phyloP scores from a whole-genome alignment of 2,329 filamentous ascomycete species.

The Microthyrium microscopicum region DNA sequence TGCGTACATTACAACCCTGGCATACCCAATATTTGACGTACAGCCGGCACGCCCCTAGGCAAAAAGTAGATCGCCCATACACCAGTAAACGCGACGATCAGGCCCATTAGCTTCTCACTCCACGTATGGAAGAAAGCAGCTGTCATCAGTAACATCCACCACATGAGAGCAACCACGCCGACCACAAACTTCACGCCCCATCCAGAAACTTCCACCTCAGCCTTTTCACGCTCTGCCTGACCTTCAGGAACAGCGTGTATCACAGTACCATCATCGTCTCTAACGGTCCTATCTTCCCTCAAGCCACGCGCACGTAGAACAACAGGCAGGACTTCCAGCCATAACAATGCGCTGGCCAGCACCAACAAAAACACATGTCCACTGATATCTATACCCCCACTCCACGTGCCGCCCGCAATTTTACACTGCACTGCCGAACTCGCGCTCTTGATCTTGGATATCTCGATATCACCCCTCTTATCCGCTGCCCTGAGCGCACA shows the following conservation, averaged over 20 bases:
- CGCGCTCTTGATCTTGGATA: slow-evolving; percentile 21
- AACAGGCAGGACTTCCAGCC: slow-evolving; percentile 59
- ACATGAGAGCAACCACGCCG: slow-evolving; percentile 50
- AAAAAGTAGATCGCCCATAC: slow-evolving; percentile 31
- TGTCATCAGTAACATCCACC: slow-evolving; percentile 98
- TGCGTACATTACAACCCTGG: slow-evolving; percentile 21
- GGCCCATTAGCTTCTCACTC: slow-evolving; percentile 65
- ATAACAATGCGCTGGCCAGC: slow-evolving; percentile 62
- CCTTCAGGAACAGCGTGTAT: slow-evolving; percentile 5
- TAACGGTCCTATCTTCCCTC: slow-evolving; percentile 48
- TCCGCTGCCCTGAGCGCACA: slow-evolving; percentile 49
- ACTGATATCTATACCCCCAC: slow-evolving; percentile 88
- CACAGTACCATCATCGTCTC: slow-evolving; percentile 23
- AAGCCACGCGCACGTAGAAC: slow-evolving; percentile 31
- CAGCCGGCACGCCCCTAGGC: slow-evolving; percentile 25
- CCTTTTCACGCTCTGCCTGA: slow-evolving; percentile 13
- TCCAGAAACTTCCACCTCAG: slow-evolving; percentile 29
- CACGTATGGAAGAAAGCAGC: slow-evolving; percentile 97
- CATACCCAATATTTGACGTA: slow-evolving; percentile 29
- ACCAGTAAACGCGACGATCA: slow-evolving; percentile 29
- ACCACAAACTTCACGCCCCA: slow-evolving; percentile 38
- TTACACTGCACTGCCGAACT: slow-evolving; percentile 57
- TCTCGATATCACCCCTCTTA: slow-evolving; percentile 30
- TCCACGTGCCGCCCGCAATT: slow-evolving; percentile 66
- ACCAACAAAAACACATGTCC: slow-evolving; percentile 91